Base-by-base conservation (phyloP, 1,139 yeast genomes). In the Kurtzmaniella quercitrusa region DNA sequence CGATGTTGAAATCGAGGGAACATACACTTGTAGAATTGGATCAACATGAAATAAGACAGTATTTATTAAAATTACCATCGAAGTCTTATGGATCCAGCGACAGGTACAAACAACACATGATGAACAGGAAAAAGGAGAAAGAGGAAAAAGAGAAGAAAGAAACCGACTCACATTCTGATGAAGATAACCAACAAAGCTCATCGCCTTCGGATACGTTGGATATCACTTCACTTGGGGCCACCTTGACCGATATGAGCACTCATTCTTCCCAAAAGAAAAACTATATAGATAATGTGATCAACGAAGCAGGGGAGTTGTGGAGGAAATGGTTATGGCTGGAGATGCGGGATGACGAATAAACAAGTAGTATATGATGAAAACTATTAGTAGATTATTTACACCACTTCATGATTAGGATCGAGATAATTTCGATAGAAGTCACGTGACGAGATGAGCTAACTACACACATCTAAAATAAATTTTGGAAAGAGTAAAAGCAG, bases 241-340 rank as follows among this genome's bases (percentile, higher is more conserved):
- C 36, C 15, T 42, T 44, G 30, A 26, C 30, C n/a, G 30, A 26
- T 3, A 11, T 26, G 30, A 26, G 12, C 30, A 11, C 30, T 26
- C n/a, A n/a, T n/a, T 26, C 30, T 14, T 16, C 34, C 46, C 37
- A 18, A n/a, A 65, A 66, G 32, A 68, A 75, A 40, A 75, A 75
- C 51, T 88, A 82, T 56, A 78, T 84, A 59, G 91, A 84, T 53
- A 80, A 80, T 48, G 76, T 88, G 28, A 71, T 88, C 37, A 66
- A 68, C 41, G 95, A 85, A 59, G 91, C 95, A 2, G 95, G 95
- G 15, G 95, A 87, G 54, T 69, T 87, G 41, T 88, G 95, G 95
- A 71, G 96, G 47, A 84, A 83, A 52, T 87, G 95, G 89, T 66
- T 85, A 37, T 85, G 89, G 82, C 68, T 75, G 55, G 91, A 84